Percentiles rank a stretch among this genome's conserved stretches.
Evolutionary conservation across 495 filamentous ascomycete genomes (phyloP).

Genomic region (Penicillium arizonense): DNA sequence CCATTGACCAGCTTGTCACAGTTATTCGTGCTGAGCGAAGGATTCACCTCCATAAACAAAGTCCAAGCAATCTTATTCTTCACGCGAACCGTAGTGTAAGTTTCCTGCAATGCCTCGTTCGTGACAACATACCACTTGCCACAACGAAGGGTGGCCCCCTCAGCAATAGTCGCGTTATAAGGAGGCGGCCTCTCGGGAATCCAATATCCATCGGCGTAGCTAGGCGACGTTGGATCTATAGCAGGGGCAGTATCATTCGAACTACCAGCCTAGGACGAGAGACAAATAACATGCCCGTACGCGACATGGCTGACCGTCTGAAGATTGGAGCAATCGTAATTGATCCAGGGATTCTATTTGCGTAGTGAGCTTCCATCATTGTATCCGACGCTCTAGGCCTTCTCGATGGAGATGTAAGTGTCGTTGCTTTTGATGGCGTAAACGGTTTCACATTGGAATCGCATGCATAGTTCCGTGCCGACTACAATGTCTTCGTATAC

Average conservation of each 20-base stretch:
- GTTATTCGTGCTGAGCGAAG: conserved; percentile 1
- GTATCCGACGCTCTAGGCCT: neutral
- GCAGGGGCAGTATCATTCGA: neutral
- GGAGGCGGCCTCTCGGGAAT: neutral
- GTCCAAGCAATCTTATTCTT: neutral
- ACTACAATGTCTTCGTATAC: conserved; percentile 2
- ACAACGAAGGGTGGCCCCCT: neutral
- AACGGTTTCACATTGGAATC: neutral
- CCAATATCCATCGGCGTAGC: neutral
- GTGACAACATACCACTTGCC: neutral
- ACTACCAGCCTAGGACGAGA: conserved; percentile 6
- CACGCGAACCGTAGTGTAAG: conserved; percentile 11
- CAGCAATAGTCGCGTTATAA: neutral
- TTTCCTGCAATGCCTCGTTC: neutral
- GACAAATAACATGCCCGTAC: conserved; percentile 9
- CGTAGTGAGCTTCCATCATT: neutral
- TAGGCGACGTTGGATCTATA: neutral
- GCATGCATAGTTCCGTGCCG: neutral
- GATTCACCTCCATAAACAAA: conserved; percentile 15
- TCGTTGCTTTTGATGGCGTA: conserved; percentile 8
- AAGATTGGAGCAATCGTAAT: conserved; percentile 10
- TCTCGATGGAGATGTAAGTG: conserved; percentile 8
- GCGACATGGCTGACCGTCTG: neutral
- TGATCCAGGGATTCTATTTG: conserved; percentile 15
- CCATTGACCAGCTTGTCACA: conserved; percentile 3